Evolutionary conservation across 805 yeast genomes (phyloP), one percentile per base, ranked within the genome.

Genomic region (Maudiozyma saulgeensis): DNA sequence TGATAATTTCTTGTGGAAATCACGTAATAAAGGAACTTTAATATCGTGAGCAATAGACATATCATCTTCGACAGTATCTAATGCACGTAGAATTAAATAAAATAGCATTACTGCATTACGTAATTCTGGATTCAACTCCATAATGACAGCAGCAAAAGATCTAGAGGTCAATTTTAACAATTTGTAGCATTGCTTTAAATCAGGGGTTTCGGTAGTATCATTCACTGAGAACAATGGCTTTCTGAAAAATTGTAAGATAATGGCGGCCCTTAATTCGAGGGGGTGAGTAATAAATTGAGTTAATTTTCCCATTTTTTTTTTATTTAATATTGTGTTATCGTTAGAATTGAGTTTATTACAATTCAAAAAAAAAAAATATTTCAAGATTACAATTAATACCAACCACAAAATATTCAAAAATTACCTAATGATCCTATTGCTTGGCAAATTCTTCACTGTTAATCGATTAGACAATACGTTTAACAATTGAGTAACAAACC

Each of bases 31-130:
- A 2, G 93, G 89, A 25, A 89, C 70, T 69, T 93, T 93, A 51
- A 80, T 58, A 19, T 74, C 72, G 5, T 85, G 81, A 53, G 79
- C 83, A 51, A 93, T 70, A 8, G 93, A 78, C 95, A 89, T 89
- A 66, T 93, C 98, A 67, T 93, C 99, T 67, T 93, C 99, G 49
- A 93, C 77, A 1, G 99, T 93, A 63, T 93, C 99, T 59, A 93
- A 77, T 1, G 96, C 99, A 52, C 99, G 78, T 55, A 93, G 71
- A 21, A 89, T 76, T 49, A 93, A 68, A 67, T 93, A 93, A 68
- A 93, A 93, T 6, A 93, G 51, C 89, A 81, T 82, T 53, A 87
- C 77, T 0, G 84, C 86, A 54, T 81, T 81, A 55, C 96, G 78
- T 55, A 93, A 72, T 60, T 89, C 96, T 0, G 97, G 97, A 63